Evolutionary conservation across 805 yeast species (phyloP).

Genomic region (Saitoella complicata): DNA sequence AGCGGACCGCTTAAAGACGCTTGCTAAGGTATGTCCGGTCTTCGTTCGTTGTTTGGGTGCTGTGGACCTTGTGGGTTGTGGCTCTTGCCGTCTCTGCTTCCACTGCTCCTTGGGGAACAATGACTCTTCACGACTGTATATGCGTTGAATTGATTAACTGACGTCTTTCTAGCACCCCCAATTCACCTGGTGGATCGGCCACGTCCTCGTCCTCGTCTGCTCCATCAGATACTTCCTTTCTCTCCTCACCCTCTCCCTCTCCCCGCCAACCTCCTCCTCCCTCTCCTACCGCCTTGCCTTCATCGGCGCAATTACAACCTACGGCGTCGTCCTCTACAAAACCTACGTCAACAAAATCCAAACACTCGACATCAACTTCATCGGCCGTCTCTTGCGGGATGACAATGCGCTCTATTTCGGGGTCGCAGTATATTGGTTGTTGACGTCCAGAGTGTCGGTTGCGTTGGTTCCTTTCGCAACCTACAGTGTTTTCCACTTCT

Average conservation of each 20-base stretch:
- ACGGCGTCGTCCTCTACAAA: background rate
- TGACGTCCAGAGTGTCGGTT: background rate
- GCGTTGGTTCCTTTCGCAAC: background rate
- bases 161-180: background rate
- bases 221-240: background rate
- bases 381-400: background rate
- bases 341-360: background rate
- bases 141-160: too few relatives aligned
- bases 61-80: too few relatives aligned
- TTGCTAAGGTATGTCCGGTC: too few relatives aligned
- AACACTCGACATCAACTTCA: background rate
- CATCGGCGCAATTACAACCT: background rate
- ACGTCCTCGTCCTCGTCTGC: background rate
- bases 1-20: too few relatives aligned
- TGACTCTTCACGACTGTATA: too few relatives aligned
- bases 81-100: too few relatives aligned
- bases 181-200: background rate
- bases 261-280: background rate
- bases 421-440: background rate
- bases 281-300: background rate
- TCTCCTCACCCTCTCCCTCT: background rate
- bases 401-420: background rate
- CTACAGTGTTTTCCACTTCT: background rate
- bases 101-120: too few relatives aligned
- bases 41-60: too few relatives aligned